A percentile compares a stretch with the other conserved stretches of the same genome.
phyloP scores from a whole-genome alignment of 768 basidiomycete genomes.

The Amanita inopinata region DNA sequence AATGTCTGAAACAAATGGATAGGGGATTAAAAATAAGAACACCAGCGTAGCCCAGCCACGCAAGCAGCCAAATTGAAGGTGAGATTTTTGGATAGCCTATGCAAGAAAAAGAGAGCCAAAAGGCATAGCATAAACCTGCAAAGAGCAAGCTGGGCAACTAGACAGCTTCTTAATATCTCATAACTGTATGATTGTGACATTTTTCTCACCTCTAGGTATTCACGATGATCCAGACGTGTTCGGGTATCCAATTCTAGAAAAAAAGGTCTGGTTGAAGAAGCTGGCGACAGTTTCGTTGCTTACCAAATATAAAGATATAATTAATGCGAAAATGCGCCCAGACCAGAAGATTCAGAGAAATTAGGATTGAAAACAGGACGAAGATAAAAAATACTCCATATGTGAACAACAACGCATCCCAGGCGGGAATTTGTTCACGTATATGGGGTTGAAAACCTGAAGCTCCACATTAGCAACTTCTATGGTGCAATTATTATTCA shows the following conservation, averaged over 20 bases:
- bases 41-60: conserved; percentile 64
- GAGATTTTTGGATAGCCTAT: conserved; percentile 43
- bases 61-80: conserved; percentile 70
- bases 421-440: conserved; percentile 48
- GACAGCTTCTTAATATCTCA: conserved; percentile 7
- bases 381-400: conserved; percentile 74
- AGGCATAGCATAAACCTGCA: conserved; percentile 62
- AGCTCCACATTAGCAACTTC: background rate
- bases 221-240: conserved; percentile 64
- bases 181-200: conserved; percentile 9
- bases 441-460: conserved; percentile 49
- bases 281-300: conserved; percentile 12
- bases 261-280: background rate
- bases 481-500: conserved; percentile 1
- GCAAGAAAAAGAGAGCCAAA: conserved; percentile 74
- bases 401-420: conserved; percentile 66
- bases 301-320: conserved; percentile 88
- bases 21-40: conserved; percentile 68
- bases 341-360: conserved; percentile 76
- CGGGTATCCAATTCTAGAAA: conserved; percentile 55
- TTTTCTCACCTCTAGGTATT: conserved; percentile 48
- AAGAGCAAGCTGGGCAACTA: conserved; percentile 81
- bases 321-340: conserved; percentile 78
- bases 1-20: conserved; percentile 48
- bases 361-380: conserved; percentile 60